Evolutionary conservation across 2,329 filamentous ascomycete species (phyloP).

Genomic region (Chlorencoelia australis): DNA sequence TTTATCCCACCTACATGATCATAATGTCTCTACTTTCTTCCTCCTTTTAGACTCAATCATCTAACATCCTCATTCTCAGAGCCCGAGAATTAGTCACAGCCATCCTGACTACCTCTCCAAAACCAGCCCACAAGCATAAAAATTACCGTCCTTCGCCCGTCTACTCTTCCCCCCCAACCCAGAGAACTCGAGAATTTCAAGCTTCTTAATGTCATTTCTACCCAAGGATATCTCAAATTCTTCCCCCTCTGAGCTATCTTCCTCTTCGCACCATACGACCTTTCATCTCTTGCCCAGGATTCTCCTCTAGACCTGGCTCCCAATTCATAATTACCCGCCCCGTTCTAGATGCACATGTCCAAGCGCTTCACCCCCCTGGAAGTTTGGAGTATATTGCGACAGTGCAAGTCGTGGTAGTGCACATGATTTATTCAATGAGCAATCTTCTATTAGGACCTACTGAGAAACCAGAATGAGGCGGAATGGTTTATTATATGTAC

Average conservation of each 20-base stretch:
- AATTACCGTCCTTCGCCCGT: constrained; percentile 44
- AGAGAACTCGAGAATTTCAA: constrained; percentile 34
- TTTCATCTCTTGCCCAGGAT: constrained; percentile 53
- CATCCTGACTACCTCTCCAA: constrained; percentile 42
- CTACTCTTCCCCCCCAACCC: constrained; percentile 31
- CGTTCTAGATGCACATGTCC: constrained; percentile 38
- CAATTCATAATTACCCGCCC: constrained; percentile 49
- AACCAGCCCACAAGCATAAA: constrained; percentile 29
- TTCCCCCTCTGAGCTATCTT: constrained; percentile 30
- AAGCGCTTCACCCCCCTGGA: constrained; percentile 59
- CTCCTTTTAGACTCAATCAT: too few species aligned
- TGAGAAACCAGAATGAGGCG: constrained; percentile 38
- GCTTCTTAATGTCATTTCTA: constrained; percentile 14
- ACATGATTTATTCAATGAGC: constrained; percentile 60
- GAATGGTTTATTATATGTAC: constrained; percentile 58
- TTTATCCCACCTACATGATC: too few species aligned
- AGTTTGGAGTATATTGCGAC: constrained; percentile 66
- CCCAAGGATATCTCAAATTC: constrained; percentile 25
- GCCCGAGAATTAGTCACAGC: constrained; percentile 55
- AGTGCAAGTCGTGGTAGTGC: constrained; percentile 45
- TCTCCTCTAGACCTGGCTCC: constrained; percentile 42
- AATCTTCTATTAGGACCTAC: constrained; percentile 45
- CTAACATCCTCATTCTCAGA: constrained; percentile 48
- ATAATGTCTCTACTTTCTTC: too few species aligned
- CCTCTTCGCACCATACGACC: constrained; percentile 39